Evolutionary conservation across 257 asterid species (phyloP), one percentile per base, ranked within the genome.

Genomic region (Solanum sejunctum): DNA sequence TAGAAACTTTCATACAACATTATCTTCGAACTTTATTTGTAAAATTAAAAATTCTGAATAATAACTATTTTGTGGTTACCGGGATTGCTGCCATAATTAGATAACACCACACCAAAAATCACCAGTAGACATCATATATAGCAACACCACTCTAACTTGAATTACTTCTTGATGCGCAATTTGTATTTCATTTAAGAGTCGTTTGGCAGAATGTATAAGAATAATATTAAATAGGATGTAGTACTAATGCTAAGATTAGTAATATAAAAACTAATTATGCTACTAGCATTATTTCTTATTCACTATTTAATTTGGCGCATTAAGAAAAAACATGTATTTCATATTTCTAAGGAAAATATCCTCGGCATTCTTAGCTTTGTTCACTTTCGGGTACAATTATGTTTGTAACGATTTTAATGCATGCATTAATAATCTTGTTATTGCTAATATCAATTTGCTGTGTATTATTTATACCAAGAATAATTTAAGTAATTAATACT

Each of bases 1-100:
- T 56, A 56, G 6, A 57, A 57, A 57, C 64, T 20, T 57, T 57
- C 36, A 3, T 56, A 57, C 10, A 13, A 58, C 66, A 8, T 69
- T 69, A 4, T 16, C 15, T 3, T 28, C 0, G 0, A 36, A 17
- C 3, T 32, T 36, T 1, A 9, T 8, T 8, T 0, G 20, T 26
- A 67, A 7, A 66, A 8, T 66, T 15, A 32, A 39, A 32, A 32
- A 15, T 47, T 66, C 21, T 6, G 16, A 7, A 32, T 16, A 32
- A 17, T 69, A 39, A 2, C 15, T 36, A 9, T 69, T 36, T 16
- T 7, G 3, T 8, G 8, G 1, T 52, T 8, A 56, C 4, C 8
- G 10, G 63, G 8, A n/a, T 47, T 21, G 16, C 67, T 60, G 32
- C 4, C 0, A 60, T n/a, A 60, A n/a, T 60, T 60, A 4, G 67